Conservation (phyloP, 106 monocot species). For the Dendrobium officinale region DNA sequence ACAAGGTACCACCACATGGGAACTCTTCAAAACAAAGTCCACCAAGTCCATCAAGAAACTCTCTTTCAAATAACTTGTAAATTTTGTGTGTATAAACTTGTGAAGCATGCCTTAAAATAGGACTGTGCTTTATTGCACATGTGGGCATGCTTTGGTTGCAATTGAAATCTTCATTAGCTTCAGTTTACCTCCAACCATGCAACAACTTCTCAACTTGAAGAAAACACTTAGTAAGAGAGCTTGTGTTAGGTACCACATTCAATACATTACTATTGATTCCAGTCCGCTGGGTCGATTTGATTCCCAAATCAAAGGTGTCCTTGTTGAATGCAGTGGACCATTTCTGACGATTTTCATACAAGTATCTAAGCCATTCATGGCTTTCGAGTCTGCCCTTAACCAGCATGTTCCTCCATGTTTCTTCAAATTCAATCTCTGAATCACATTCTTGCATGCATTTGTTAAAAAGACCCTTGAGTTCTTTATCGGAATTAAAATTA, state of each 20-base stretch:
- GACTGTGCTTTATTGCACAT: slow-evolving; percentile 19
- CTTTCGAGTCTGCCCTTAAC: slow-evolving; percentile 11
- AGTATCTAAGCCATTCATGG: slow-evolving; percentile 21
- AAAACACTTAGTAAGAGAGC: slow-evolving; percentile 17
- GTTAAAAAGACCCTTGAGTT: slow-evolving; percentile 21
- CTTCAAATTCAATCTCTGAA: slow-evolving; percentile 20
- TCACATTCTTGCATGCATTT: slow-evolving; percentile 28
- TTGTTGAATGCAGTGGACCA: slow-evolving; percentile 26
- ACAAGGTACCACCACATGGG: slow-evolving; percentile 7
- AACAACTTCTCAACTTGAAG: slow-evolving; percentile 14
- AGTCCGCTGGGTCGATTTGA: slow-evolving; percentile 14
- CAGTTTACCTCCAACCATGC: slow-evolving; percentile 12
- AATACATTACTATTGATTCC: slow-evolving; percentile 23
- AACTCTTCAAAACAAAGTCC: slow-evolving; percentile 13
- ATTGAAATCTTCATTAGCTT: slow-evolving; percentile 29
- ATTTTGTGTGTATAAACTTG: slow-evolving; percentile 28
- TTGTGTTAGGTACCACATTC: slow-evolving; percentile 14
- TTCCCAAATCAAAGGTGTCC: slow-evolving; percentile 22
- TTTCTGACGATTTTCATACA: slow-evolving; percentile 18
- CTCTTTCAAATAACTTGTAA: slow-evolving; percentile 27
- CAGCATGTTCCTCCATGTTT: slow-evolving; percentile 26
- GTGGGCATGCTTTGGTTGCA: slow-evolving; percentile 24
- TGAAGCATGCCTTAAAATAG: slow-evolving; percentile 25
- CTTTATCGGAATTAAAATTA: slow-evolving; percentile 8
- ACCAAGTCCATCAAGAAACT: slow-evolving; percentile 22